Percentiles rank a stretch among this genome's conserved stretches.
Conservation (phyloP, 176 grass and related monocot species). For the Phragmites australis region DNA sequence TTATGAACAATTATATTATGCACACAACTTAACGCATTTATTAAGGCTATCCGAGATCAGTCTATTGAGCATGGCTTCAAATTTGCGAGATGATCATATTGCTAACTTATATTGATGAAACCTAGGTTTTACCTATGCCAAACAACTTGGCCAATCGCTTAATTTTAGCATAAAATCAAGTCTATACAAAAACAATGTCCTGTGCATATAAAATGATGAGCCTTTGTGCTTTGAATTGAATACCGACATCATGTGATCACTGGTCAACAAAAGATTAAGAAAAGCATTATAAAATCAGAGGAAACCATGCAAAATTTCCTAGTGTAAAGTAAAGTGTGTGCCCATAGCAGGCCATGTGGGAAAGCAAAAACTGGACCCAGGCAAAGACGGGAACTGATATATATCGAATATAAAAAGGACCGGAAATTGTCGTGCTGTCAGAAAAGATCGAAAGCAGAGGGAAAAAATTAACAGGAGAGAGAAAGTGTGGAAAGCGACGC, state of each 20-base stretch:
- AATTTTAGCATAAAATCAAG: not conserved
- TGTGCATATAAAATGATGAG: not conserved
- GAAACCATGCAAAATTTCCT: constrained; percentile 8
- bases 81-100: not conserved
- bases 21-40: no score
- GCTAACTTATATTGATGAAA: not conserved
- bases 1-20: no score
- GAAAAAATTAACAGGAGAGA: constrained; percentile 46
- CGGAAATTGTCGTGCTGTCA: constrained; percentile 43
- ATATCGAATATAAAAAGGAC: constrained; percentile 42
- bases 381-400: constrained; percentile 47
- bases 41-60: not conserved
- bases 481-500: constrained; percentile 52
- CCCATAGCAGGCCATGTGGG: constrained; percentile 39
- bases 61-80: not conserved
- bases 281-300: not conserved
- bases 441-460: constrained; percentile 47
- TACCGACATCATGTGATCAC: not conserved
- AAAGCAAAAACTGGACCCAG: constrained; percentile 47
- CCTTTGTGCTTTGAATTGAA: not conserved
- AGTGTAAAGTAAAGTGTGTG: constrained; percentile 36
- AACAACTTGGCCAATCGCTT: not conserved
- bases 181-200: not conserved
- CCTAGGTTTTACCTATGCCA: not conserved
- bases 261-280: constrained; percentile 35